phyloP scores from a whole-genome alignment of 2,329 filamentous ascomycete species.

The Colletotrichum navitas region DNA sequence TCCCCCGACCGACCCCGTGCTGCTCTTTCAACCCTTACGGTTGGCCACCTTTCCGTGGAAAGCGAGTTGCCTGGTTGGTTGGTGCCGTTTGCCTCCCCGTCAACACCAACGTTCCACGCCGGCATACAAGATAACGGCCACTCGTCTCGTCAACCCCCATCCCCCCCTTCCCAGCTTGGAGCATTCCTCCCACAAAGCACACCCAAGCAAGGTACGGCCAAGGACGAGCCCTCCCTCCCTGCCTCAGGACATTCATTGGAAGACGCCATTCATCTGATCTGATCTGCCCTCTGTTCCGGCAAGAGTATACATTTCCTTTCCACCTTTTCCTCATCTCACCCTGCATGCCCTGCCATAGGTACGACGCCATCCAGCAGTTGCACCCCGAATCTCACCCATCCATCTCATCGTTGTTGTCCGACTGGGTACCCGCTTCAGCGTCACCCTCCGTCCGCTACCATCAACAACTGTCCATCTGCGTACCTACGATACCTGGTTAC shows the following conservation, averaged over 20 bases:
- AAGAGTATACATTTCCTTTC: slow-evolving; percentile 17
- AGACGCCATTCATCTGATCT: slow-evolving; percentile 40
- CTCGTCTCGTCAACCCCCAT: slow-evolving; percentile 26
- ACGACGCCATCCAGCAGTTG: slow-evolving; percentile 19
- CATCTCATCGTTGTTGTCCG: neutral
- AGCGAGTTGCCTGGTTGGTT: neutral
- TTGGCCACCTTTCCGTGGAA: neutral
- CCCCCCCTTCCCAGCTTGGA: slow-evolving; percentile 1
- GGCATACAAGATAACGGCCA: slow-evolving; percentile 36
- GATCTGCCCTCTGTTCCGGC: slow-evolving; percentile 25
- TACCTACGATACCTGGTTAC: neutral
- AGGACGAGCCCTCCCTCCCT: slow-evolving; percentile 31
- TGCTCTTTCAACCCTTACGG: neutral
- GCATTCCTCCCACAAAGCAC: slow-evolving; percentile 35
- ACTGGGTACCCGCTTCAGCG: slow-evolving; percentile 1
- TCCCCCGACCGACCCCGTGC: neutral
- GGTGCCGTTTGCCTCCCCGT: neutral
- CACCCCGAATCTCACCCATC: slow-evolving; percentile 5
- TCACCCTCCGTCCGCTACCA: neutral
- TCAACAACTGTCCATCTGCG: no score
- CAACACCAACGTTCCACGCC: neutral
- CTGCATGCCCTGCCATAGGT: neutral
- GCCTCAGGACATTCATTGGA: slow-evolving; percentile 11
- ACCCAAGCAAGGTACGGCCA: neutral
- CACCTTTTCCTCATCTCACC: slow-evolving; percentile 2